phyloP scores from a whole-genome alignment of 2,329 filamentous ascomycete genomes.

The Ceratocystiopsis minuta region DNA sequence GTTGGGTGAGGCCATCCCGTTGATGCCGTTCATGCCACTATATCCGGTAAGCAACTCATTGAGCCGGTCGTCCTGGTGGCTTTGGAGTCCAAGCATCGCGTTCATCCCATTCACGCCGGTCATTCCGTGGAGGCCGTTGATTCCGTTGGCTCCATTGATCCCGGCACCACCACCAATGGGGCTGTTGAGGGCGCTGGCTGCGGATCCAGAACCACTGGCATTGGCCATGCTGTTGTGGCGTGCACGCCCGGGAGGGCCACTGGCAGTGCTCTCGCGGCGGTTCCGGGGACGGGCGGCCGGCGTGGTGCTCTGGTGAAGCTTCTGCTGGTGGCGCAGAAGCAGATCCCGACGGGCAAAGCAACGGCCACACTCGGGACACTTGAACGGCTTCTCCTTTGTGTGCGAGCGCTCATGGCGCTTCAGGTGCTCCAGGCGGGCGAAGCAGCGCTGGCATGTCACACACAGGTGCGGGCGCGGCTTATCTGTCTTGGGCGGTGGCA shows the following conservation, averaged over 20 bases:
- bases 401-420: constrained; percentile 97
- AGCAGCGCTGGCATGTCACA: constrained; percentile 75
- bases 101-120: too few relatives aligned
- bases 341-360: constrained; percentile 91
- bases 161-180: neutral
- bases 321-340: constrained; percentile 89
- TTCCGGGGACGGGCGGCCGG: constrained; percentile 75
- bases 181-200: constrained; percentile 12
- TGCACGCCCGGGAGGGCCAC: constrained; percentile 52
- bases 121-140: too few relatives aligned
- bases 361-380: constrained; percentile 83
- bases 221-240: constrained; percentile 77
- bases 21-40: neutral
- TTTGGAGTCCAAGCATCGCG: too few relatives aligned
- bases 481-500: constrained; percentile 83
- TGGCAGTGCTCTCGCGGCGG: constrained; percentile 74
- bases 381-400: constrained; percentile 97
- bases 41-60: too few relatives aligned
- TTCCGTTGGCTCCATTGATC: too few relatives aligned
- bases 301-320: constrained; percentile 84
- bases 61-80: too few relatives aligned
- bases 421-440: constrained; percentile 85
- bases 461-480: constrained; percentile 94
- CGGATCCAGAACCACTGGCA: constrained; percentile 23
- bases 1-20: too few relatives aligned